These are phyloP conservation scores for Ailanthus altissimus DNA, from an alignment of 345 rosid genomes.

Conservation along the genomic window DNA sequence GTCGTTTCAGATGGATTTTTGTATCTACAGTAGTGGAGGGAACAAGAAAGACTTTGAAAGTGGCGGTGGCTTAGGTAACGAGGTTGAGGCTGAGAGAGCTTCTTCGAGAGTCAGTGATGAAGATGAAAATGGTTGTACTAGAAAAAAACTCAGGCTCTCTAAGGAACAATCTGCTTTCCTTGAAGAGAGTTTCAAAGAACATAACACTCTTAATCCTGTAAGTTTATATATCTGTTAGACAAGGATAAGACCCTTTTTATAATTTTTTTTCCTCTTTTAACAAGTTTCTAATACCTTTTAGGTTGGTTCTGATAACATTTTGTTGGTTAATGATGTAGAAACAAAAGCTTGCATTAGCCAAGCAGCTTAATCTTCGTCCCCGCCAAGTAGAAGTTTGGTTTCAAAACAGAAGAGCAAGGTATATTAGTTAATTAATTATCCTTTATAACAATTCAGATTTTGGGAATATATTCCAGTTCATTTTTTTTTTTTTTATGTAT, in stretches of 20 bases:
- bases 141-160: slow-evolving; percentile 67
- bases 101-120: slow-evolving; percentile 24
- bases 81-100: slow-evolving; percentile 5
- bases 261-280: too few species aligned
- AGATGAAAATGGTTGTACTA: slow-evolving; percentile 19
- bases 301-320: too few species aligned
- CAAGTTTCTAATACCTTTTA: neutral
- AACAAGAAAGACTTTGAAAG: slow-evolving; percentile 7
- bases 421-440: neutral
- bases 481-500: too few species aligned
- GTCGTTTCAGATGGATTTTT: slow-evolving; percentile 17
- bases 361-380: slow-evolving; percentile 56
- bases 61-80: neutral
- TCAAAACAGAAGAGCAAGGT: slow-evolving; percentile 66
- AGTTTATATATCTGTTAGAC: neutral
- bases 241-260: neutral
- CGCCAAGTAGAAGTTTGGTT: slow-evolving; percentile 70
- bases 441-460: neutral
- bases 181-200: slow-evolving; percentile 70
- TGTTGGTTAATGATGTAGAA: slow-evolving; percentile 35
- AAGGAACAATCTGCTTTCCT: slow-evolving; percentile 72
- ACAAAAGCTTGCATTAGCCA: slow-evolving; percentile 54
- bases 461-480: neutral
- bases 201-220: slow-evolving; percentile 54
- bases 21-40: slow-evolving; percentile 12